Percentiles rank a stretch among this genome's conserved stretches.
phyloP scores from a whole-genome alignment of 345 rosid genomes.

The Eucalyptus tenuipes region DNA sequence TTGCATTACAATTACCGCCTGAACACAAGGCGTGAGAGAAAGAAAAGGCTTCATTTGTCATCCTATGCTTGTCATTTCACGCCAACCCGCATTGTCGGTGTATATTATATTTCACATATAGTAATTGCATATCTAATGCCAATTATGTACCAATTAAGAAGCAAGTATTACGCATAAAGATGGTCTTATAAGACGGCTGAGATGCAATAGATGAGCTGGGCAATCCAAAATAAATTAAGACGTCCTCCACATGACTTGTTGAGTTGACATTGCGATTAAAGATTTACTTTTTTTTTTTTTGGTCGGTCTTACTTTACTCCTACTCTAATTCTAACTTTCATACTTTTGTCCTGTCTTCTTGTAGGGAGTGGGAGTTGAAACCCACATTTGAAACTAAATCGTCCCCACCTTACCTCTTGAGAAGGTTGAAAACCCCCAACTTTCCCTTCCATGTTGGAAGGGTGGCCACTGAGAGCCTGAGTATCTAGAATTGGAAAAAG shows the following conservation, averaged over 20 bases:
- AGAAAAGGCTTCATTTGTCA: not conserved
- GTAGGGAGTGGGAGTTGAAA: fast-evolving
- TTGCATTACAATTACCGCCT: not conserved
- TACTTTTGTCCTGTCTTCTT: fast-evolving
- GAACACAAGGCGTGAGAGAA: not conserved
- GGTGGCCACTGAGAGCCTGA: fast-evolving
- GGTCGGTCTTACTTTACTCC: too few species aligned
- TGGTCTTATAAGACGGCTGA: not conserved
- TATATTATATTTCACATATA: not conserved
- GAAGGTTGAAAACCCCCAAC: fast-evolving
- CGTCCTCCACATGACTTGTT: not conserved
- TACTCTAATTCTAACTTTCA: fast-evolving
- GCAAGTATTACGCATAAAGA: not conserved
- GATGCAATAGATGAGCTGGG: not conserved
- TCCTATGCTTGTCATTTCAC: not conserved
- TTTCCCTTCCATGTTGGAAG: fast-evolving
- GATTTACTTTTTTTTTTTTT: not conserved
- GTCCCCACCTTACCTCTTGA: fast-evolving
- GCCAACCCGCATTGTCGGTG: not conserved
- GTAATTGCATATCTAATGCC: not conserved
- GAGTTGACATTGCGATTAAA: fast-evolving
- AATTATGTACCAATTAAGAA: not conserved
- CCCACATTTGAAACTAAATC: fast-evolving
- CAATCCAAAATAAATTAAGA: not conserved
- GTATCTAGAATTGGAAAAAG: not conserved